Conservation (phyloP, 495 filamentous ascomycete species). For the Pseudoneurospora amorphoporcata region DNA sequence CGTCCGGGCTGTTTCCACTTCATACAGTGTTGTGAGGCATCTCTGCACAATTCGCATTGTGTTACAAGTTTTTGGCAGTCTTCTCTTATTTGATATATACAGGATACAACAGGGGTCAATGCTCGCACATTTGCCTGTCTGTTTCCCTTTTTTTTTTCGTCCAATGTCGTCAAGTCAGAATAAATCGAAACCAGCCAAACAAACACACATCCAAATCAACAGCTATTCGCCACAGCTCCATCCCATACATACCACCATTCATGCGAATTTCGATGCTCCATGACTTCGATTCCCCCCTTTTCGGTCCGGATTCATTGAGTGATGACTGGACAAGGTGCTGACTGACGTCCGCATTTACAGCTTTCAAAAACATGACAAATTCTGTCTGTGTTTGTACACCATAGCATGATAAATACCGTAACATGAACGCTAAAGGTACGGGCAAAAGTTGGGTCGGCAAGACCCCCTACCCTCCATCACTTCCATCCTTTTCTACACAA, state of each 20-base stretch:
- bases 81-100: neutral
- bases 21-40: neutral
- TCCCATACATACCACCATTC: neutral
- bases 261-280: neutral
- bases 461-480: neutral
- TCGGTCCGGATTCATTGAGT: neutral
- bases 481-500: neutral
- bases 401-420: neutral
- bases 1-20: neutral
- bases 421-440: neutral
- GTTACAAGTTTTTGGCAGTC: neutral
- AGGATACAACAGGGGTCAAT: neutral
- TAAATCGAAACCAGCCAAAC: constrained; percentile 3
- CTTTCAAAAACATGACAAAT: neutral
- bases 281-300: neutral
- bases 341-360: neutral
- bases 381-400: neutral
- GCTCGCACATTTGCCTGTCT: neutral
- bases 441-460: neutral
- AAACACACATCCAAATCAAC: neutral
- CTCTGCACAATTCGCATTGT: neutral
- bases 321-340: neutral
- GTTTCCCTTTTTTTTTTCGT: neutral
- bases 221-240: neutral
- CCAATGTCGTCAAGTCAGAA: neutral